phyloP scores from a whole-genome alignment of 108 stramenopile genomes.

The Pseudonitzschia pungens region DNA sequence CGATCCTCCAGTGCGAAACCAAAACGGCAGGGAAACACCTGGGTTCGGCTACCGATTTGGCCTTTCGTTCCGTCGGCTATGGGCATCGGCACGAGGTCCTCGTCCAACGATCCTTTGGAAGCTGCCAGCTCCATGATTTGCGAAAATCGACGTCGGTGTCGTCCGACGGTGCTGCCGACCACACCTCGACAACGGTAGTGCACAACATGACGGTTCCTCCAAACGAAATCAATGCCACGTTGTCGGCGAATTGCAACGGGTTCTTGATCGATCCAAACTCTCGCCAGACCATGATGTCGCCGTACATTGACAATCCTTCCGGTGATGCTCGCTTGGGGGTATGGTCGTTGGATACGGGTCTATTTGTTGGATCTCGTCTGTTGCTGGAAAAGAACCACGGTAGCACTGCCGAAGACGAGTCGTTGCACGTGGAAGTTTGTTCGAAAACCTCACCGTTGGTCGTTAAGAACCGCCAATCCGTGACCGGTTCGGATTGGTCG shows the following conservation, averaged over 20 bases:
- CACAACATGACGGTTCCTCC: constrained; percentile 20
- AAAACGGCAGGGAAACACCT: background rate
- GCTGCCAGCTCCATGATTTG: constrained; percentile 33
- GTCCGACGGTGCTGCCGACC: background rate
- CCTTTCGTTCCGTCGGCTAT: constrained; percentile 9
- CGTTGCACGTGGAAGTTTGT: constrained; percentile 29
- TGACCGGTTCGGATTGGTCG: too few species aligned
- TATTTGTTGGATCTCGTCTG: constrained; percentile 19
- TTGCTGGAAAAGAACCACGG: background rate
- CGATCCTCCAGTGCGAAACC: constrained; percentile 20
- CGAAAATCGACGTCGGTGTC: constrained; percentile 20
- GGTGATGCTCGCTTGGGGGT: constrained; percentile 27
- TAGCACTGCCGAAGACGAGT: background rate
- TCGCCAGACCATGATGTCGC: constrained; percentile 23
- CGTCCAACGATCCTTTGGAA: constrained; percentile 36
- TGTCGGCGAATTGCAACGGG: constrained; percentile 30
- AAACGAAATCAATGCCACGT: constrained; percentile 12
- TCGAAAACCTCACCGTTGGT: constrained; percentile 14
- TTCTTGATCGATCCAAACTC: constrained; percentile 21
- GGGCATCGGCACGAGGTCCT: constrained; percentile 6
- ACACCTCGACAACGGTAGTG: constrained; percentile 8
- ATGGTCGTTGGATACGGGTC: constrained; percentile 33
- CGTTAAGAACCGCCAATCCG: background rate
- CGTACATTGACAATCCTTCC: constrained; percentile 18
- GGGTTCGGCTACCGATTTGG: constrained; percentile 34